Evolutionary conservation across 306 rosid genomes (phyloP).

Genomic region (Vicia sativa): DNA sequence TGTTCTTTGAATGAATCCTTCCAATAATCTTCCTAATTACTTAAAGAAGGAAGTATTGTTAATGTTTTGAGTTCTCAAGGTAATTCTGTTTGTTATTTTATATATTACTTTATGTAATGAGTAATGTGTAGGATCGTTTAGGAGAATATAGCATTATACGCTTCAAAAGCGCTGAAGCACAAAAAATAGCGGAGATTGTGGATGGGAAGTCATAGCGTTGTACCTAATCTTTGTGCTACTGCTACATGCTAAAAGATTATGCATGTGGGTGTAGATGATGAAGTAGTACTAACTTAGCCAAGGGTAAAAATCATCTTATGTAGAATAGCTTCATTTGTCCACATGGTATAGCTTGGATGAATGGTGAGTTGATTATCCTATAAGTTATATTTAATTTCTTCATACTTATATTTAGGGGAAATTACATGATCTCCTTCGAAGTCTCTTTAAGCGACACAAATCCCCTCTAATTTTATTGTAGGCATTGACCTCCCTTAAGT

Average conservation of each 20-base stretch:
- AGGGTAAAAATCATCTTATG: neutral
- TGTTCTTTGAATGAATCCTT: neutral
- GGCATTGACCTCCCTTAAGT: too few relatives aligned
- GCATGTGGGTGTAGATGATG: conserved; percentile 1
- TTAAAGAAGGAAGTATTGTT: neutral
- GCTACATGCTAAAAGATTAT: conserved; percentile 4
- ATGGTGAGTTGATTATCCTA: conserved; percentile 5
- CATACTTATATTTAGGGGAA: neutral
- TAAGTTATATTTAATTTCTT: conserved; percentile 10
- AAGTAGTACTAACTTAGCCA: conserved; percentile 23
- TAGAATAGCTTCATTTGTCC: conserved; percentile 23
- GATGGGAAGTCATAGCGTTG: conserved; percentile 4
- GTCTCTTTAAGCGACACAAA: too few relatives aligned
- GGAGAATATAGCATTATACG: neutral
- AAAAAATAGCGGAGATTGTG: conserved; percentile 5
- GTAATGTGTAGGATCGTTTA: neutral
- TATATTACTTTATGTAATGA: neutral
- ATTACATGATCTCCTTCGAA: too few relatives aligned
- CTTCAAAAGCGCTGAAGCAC: neutral
- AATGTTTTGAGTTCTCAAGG: neutral
- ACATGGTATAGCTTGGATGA: conserved; percentile 15
- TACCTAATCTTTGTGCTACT: neutral
- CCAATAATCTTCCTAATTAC: conserved; percentile 15
- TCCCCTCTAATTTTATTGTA: too few relatives aligned
- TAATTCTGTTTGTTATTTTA: neutral